A percentile compares a stretch with the other conserved stretches of the same genome.
Evolutionary conservation across 2,329 filamentous ascomycete genomes (phyloP).

Genomic region (Cercospora berteroae): DNA sequence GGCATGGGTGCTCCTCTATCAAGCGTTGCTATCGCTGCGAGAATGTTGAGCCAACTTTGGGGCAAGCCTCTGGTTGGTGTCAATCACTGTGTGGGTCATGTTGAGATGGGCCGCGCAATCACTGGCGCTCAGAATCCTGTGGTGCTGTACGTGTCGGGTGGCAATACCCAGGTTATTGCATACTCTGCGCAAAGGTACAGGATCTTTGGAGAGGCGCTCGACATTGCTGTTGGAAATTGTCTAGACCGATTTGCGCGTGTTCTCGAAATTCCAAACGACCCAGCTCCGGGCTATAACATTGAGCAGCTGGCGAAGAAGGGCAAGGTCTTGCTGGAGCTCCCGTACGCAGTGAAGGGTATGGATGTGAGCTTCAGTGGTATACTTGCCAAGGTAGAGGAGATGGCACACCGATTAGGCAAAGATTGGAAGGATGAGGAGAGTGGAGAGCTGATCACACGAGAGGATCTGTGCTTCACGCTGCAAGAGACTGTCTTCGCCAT

Average conservation of each 20-base stretch:
- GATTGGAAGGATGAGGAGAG: slow-evolving; percentile 44
- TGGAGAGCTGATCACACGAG: slow-evolving; percentile 66
- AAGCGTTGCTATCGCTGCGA: slow-evolving; percentile 78
- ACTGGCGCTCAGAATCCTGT: slow-evolving; percentile 89
- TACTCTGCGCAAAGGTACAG: slow-evolving; percentile 93
- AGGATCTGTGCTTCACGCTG: slow-evolving; percentile 87
- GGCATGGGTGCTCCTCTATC: slow-evolving; percentile 95
- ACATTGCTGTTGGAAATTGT: slow-evolving; percentile 97
- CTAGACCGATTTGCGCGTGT: slow-evolving; percentile 93
- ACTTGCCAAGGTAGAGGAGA: slow-evolving; percentile 74
- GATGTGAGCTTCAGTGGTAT: slow-evolving; percentile 96
- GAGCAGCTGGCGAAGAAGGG: slow-evolving; percentile 83
- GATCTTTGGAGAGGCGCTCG: slow-evolving; percentile 95
- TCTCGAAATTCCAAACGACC: slow-evolving; percentile 88
- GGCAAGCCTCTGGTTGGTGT: slow-evolving; percentile 85
- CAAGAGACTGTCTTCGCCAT: slow-evolving; percentile 96
- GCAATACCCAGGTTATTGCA: slow-evolving; percentile 97
- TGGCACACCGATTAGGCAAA: slow-evolving; percentile 66
- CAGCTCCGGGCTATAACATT: slow-evolving; percentile 96
- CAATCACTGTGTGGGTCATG: slow-evolving; percentile 97
- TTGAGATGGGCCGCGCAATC: slow-evolving; percentile 95
- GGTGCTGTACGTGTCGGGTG: slow-evolving; percentile 91
- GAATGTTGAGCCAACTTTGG: slow-evolving; percentile 82
- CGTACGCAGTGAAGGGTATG: slow-evolving; percentile 98
- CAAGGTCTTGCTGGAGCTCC: slow-evolving; percentile 74